Evolutionary conservation across 2,329 filamentous ascomycete species (phyloP).

Genomic region (Epichloe gansuensis): DNA sequence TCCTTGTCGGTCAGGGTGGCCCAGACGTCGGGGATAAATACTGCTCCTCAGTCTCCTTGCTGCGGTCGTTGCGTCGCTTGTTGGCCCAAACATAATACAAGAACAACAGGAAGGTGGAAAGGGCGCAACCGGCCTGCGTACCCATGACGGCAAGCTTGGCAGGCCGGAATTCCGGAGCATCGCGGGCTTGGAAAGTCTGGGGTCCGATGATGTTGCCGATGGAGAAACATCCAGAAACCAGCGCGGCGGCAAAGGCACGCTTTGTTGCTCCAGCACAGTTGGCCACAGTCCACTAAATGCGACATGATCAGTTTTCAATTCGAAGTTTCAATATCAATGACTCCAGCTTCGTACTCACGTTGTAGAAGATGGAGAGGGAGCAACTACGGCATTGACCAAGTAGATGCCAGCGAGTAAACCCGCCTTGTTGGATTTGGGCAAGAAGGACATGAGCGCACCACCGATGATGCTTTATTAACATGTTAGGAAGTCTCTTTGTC

Average conservation of each 20-base stretch:
- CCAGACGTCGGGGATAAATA: constrained; percentile 32
- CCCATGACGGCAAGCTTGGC: constrained; percentile 44
- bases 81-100: constrained; percentile 39
- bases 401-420: constrained; percentile 38
- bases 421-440: constrained; percentile 30
- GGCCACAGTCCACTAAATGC: constrained; percentile 31
- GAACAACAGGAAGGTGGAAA: constrained; percentile 31
- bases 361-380: constrained; percentile 33
- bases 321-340: neutral
- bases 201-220: constrained; percentile 45
- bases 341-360: constrained; percentile 16
- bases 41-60: constrained; percentile 25
- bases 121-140: constrained; percentile 32
- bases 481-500: neutral
- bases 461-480: constrained; percentile 29
- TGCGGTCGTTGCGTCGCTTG: constrained; percentile 21
- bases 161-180: constrained; percentile 39
- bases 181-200: constrained; percentile 40
- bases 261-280: constrained; percentile 42
- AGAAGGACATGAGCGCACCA: constrained; percentile 40
- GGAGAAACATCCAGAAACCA: constrained; percentile 38
- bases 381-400: constrained; percentile 37
- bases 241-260: constrained; percentile 35
- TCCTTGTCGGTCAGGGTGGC: constrained; percentile 42
- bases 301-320: neutral